Percentiles rank a stretch among this genome's conserved stretches.
Evolutionary conservation across 2,329 filamentous ascomycete species (phyloP).

Genomic region (Ophiocordyceps camponoti-leonardi): DNA sequence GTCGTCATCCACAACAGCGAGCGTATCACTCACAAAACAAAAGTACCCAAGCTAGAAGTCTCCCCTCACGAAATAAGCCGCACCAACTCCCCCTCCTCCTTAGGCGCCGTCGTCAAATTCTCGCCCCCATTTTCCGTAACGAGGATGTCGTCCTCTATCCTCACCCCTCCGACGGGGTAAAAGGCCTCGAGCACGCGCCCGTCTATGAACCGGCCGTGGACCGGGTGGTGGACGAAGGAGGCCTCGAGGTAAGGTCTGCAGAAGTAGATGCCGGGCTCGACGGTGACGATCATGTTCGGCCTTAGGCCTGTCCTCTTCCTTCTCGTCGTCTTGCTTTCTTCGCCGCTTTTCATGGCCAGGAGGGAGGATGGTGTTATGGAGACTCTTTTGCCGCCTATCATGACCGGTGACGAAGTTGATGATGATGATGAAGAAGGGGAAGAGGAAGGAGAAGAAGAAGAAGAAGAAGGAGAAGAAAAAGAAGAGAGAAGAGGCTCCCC

Average conservation of each 20-base stretch:
- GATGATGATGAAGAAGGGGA: too few species aligned
- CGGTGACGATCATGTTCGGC: constrained; percentile 54
- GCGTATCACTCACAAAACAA: too few species aligned
- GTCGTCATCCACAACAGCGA: too few species aligned
- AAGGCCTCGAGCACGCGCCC: constrained; percentile 46
- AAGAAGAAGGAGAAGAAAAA: background rate
- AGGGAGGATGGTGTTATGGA: too few species aligned
- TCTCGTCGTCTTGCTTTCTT: constrained; percentile 3
- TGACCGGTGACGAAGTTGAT: too few species aligned
- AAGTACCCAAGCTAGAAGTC: too few species aligned
- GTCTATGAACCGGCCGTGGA: constrained; percentile 49
- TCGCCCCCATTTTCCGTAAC: constrained; percentile 65
- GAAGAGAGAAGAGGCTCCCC: constrained; percentile 15
- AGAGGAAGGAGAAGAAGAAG: too few species aligned
- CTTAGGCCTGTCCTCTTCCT: constrained; percentile 24
- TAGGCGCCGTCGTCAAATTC: constrained; percentile 68
- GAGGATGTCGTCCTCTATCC: constrained; percentile 83
- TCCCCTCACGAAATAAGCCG: too few species aligned
- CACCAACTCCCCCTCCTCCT: constrained; percentile 25
- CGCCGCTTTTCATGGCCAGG: too few species aligned
- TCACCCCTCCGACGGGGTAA: constrained; percentile 69
- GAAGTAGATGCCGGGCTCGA: constrained; percentile 71
- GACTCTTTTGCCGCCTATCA: too few species aligned
- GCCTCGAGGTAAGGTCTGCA: constrained; percentile 55
- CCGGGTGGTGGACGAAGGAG: constrained; percentile 41